These are phyloP conservation scores for Alternaria sp. DNA, from an alignment of 2,329 filamentous ascomycete genomes.

Conservation along the genomic window DNA sequence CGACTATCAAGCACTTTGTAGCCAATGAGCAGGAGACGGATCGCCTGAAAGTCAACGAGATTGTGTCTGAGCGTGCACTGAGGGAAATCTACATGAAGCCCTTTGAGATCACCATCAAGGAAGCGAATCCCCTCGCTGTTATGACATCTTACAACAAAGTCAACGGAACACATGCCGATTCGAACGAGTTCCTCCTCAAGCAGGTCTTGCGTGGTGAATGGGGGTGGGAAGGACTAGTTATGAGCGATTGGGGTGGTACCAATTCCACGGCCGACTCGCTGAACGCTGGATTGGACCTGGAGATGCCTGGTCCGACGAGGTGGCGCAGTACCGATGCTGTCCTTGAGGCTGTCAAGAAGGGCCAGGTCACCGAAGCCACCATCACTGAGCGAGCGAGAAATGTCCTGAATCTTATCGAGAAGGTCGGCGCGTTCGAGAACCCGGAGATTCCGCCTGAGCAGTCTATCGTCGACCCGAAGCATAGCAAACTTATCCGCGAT, in stretches of 20 bases:
- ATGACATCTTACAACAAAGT: slow-evolving; percentile 80
- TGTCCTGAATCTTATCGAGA: slow-evolving; percentile 70
- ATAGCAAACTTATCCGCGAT: slow-evolving; percentile 66
- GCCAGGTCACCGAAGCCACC: slow-evolving; percentile 57
- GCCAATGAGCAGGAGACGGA: slow-evolving; percentile 74
- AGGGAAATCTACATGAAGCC: slow-evolving; percentile 62
- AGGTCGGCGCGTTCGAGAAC: slow-evolving; percentile 66
- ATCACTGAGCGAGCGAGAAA: slow-evolving; percentile 41
- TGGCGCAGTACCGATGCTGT: slow-evolving; percentile 73
- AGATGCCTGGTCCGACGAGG: slow-evolving; percentile 60
- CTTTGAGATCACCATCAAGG: slow-evolving; percentile 75
- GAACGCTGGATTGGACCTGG: slow-evolving; percentile 47
- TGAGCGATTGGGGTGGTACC: slow-evolving; percentile 66
- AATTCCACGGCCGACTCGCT: slow-evolving; percentile 45
- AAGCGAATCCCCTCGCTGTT: slow-evolving; percentile 69
- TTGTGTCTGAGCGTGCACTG: slow-evolving; percentile 63
- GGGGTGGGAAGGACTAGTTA: slow-evolving; percentile 73
- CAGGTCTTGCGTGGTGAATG: slow-evolving; percentile 72
- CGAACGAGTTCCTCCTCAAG: slow-evolving; percentile 70
- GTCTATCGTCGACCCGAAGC: slow-evolving; percentile 67
- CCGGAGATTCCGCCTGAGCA: slow-evolving; percentile 63
- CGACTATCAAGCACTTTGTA: slow-evolving; percentile 77
- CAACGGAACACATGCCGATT: slow-evolving; percentile 72
- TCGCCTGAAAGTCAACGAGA: slow-evolving; percentile 62
- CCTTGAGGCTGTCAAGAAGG: slow-evolving; percentile 47